These are phyloP conservation scores for Phytophthora ramorum DNA, from an alignment of 352 stramenopile species.

Conservation along the genomic window DNA sequence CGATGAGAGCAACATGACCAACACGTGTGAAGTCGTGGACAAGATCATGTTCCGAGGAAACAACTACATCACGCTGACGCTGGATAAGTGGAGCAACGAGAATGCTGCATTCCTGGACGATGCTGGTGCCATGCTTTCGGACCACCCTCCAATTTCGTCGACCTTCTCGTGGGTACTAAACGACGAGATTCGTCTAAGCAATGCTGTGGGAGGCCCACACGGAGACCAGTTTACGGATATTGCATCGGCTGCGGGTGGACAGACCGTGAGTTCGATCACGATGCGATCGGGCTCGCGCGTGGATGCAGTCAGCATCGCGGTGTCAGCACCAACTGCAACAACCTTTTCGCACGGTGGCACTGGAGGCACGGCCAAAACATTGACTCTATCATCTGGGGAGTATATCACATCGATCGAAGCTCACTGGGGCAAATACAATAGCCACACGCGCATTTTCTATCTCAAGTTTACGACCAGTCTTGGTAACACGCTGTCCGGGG, in stretches of 20 bases:
- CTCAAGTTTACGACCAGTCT: constrained; percentile 47
- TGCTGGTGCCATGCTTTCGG: constrained; percentile 43
- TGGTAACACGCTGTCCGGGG: constrained; percentile 34
- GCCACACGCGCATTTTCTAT: constrained; percentile 56
- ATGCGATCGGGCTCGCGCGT: constrained; percentile 40
- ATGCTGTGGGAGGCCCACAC: constrained; percentile 46
- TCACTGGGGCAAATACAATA: constrained; percentile 48
- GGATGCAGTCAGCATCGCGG: constrained; percentile 46
- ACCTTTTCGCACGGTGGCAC: constrained; percentile 48
- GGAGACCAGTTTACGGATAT: constrained; percentile 50
- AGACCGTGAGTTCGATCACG: constrained; percentile 44
- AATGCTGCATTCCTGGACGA: constrained; percentile 49
- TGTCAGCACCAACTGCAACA: constrained; percentile 28
- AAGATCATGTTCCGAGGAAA: constrained; percentile 64
- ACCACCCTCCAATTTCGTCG: constrained; percentile 52
- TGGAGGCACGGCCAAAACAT: constrained; percentile 39
- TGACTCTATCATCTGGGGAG: constrained; percentile 48
- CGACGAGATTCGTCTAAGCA: constrained; percentile 42
- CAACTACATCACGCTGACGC: constrained; percentile 48
- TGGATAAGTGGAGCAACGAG: constrained; percentile 49
- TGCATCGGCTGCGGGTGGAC: constrained; percentile 20
- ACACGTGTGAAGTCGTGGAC: constrained; percentile 58
- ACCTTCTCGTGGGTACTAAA: constrained; percentile 50
- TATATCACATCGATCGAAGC: constrained; percentile 52
- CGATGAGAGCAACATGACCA: constrained; percentile 36